These are phyloP conservation scores for Starmerella sp. DNA, from an alignment of 805 yeast genomes.

Conservation along the genomic window DNA sequence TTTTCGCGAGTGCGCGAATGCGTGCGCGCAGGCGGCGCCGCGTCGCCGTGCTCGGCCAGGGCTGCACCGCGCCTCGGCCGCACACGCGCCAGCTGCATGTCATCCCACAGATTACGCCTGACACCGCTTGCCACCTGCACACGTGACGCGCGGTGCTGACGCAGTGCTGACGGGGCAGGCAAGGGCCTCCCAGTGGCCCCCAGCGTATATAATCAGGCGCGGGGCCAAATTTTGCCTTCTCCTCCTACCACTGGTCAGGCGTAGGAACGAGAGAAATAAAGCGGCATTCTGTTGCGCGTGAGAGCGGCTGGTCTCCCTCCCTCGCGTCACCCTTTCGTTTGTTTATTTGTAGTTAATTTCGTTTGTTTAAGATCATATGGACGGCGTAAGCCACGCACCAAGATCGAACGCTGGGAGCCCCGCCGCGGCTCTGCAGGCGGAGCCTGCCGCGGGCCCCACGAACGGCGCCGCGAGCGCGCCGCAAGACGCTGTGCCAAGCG, in stretches of 20 bases:
- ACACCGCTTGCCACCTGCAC: neutral
- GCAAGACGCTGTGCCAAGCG: too few species aligned
- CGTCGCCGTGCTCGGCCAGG: too few species aligned
- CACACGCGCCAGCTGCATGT: neutral
- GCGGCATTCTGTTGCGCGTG: neutral
- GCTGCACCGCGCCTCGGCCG: too few species aligned
- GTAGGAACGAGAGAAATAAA: neutral
- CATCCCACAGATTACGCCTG: neutral
- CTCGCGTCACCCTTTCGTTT: slow-evolving; percentile 2
- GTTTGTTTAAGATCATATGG: slow-evolving; percentile 6
- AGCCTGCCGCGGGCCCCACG: neutral
- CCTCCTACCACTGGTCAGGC: neutral
- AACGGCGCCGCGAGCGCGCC: neutral
- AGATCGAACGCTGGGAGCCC: neutral
- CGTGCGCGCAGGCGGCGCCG: too few species aligned
- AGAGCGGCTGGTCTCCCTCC: slow-evolving; percentile 1
- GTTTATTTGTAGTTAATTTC: slow-evolving; percentile 10
- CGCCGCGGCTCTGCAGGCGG: slow-evolving; percentile 2
- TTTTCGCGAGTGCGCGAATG: too few species aligned
- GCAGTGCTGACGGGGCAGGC: neutral
- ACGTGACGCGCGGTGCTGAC: neutral
- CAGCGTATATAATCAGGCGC: neutral
- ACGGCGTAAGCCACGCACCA: slow-evolving; percentile 5
- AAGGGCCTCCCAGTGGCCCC: neutral
- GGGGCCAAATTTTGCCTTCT: neutral